Evolutionary conservation across 1,284 basidiomycete genomes (phyloP).

Genomic region (Trametes sp.): DNA sequence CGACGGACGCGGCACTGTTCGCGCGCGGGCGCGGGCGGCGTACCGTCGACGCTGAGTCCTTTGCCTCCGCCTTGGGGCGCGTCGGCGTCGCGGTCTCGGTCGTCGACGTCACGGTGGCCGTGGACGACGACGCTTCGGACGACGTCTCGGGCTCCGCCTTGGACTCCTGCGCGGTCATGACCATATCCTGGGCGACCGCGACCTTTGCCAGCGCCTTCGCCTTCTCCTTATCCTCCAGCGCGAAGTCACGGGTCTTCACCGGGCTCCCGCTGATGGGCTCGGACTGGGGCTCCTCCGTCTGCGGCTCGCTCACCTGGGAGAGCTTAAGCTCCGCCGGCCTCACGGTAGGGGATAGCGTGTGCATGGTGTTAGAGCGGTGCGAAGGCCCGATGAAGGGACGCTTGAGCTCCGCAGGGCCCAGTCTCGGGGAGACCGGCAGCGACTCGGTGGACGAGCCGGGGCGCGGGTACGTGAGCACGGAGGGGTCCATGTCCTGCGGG

Average conservation of each 20-base stretch:
- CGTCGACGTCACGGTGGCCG: slow-evolving; percentile 18
- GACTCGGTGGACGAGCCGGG: slow-evolving; percentile 76
- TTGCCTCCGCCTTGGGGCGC: slow-evolving; percentile 29
- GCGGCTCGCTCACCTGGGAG: slow-evolving; percentile 3
- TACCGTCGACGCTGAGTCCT: slow-evolving; percentile 26
- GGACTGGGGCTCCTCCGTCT: slow-evolving; percentile 1
- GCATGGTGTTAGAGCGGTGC: slow-evolving; percentile 33
- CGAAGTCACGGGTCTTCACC: slow-evolving; percentile 37
- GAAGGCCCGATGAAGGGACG: slow-evolving; percentile 30
- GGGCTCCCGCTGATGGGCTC: slow-evolving; percentile 29
- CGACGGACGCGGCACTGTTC: slow-evolving; percentile 70
- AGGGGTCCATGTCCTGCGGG: slow-evolving; percentile 55
- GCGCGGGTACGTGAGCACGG: slow-evolving; percentile 73
- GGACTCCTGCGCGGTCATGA: slow-evolving; percentile 22
- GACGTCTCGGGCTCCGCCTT: slow-evolving; percentile 21
- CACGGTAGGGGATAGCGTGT: slow-evolving; percentile 18
- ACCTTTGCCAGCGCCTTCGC: slow-evolving; percentile 19
- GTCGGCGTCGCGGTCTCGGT: slow-evolving; percentile 20
- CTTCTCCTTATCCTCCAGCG: slow-evolving; percentile 25
- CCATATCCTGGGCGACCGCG: slow-evolving; percentile 29
- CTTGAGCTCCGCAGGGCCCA: slow-evolving; percentile 26
- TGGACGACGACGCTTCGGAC: slow-evolving; percentile 5
- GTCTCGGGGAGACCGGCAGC: slow-evolving; percentile 49
- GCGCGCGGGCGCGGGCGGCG: slow-evolving; percentile 55
- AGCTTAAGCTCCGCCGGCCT: slow-evolving; percentile 15